Base-by-base conservation (phyloP, 2,329 filamentous ascomycete species). In the Diaporthe vaccinii region DNA sequence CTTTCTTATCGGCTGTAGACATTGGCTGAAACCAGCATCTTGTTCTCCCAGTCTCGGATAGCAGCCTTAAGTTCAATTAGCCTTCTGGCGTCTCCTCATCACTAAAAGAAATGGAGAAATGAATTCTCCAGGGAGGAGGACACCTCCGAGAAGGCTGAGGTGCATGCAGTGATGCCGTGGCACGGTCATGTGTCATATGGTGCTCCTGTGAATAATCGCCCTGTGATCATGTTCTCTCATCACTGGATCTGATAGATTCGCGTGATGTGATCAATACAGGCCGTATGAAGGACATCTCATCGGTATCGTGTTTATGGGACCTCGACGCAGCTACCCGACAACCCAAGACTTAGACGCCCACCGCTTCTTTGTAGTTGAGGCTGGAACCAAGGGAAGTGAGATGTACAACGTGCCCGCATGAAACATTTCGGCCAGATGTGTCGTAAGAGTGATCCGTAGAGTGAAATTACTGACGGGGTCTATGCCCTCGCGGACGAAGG, bases 31-130 rank as follows among this genome's bases (percentile, higher is more conserved):
- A 61, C n/a, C 12, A 41, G n/a, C 57, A 41, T 28, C 17, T 10
- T 34, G 36, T 61, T 61, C 34, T 41, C 22, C n/a, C 36, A 36
- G 58, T 61, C 58, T 61, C 58, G 58, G 58, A 28, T 59, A 59
- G 31, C 57, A n/a, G 31, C 31, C 4, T 59, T 22, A 22, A 59
- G 20, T 4, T 20, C 9, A 25, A 61, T 7, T 41, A 10, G 58
- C 58, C 36, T 36, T 61, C 58, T 61, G n/a, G 20, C 17, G 14
- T n/a, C 28, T 12, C 25, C 22, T 12, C 20, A 6, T 22, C 22
- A n/a, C 22, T 41, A 10, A 41, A 6, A 39, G 25, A 14, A 41
- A 22, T 9, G 10, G 17, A 12, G 15, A 15, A 59, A 7, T 22
- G 58, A 9, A 9, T 41, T 41, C 22, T 1, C 22, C 57, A 39